Evolutionary conservation across 78 protist genomes (phyloP), one percentile per base, ranked within the genome.

Genomic region (Dictyostelium brefeldianum): DNA sequence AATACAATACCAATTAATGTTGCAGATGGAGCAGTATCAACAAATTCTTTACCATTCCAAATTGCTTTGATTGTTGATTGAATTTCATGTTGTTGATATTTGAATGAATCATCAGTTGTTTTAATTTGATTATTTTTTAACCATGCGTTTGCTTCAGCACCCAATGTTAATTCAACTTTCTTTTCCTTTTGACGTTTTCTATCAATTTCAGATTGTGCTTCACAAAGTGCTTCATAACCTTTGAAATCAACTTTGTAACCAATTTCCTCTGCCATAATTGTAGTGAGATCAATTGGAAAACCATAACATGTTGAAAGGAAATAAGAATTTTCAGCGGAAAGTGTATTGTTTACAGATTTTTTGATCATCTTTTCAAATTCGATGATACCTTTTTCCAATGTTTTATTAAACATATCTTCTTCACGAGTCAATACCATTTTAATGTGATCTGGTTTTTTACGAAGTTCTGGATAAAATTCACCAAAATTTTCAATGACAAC

Each of bases 211-310:
- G 79, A 17, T 53, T 90, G 94, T 47, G 64, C 81, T 22, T 41
- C 94, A 92, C 70, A 54, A 12, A 67, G 71, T 3, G 3, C 91
- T 77, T 93, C 92, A 64, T 25, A 98, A 22, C 92, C 97, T 7
- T 1, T 71, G 43, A 22, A 14, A 89, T 98, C 99, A 25, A 98
- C 97, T 15, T 48, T 78, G 81, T 97, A 22, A 62, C 96, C 96
- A 31, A 47, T 56, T 97, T 99, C 99, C 36, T 95, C 96, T 14
- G 99, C 99, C 99, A 98, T 98, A 62, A 99, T 78, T 36, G 67
- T 85, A 46, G 99, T 98, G 36, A 98, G 95, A 83, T 99, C 99
- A 54, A 93, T 36, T 20, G 99, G 99, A 96, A 98, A 99, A 81
- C 99, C 99, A 90, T 90, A 97, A 27, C 99, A 89, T 95, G 96